Conservation (phyloP, 2,329 filamentous ascomycete species). For the Dryadomyces quercus-mongolicae region DNA sequence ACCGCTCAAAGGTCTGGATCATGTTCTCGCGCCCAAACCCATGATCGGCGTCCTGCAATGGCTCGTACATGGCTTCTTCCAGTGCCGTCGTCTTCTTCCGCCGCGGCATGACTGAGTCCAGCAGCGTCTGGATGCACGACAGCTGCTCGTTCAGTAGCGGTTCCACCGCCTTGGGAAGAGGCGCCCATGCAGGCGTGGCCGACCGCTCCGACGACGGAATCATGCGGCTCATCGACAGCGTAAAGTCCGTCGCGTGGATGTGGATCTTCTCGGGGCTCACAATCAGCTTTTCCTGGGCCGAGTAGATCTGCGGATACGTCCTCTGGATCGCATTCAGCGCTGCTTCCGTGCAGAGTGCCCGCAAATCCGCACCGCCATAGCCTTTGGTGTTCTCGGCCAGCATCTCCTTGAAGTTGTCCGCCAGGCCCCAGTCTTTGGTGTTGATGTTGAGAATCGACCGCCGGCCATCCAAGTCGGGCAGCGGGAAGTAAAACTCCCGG, state of each 20-base stretch:
- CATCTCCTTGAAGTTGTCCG: slow-evolving; percentile 66
- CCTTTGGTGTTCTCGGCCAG: slow-evolving; percentile 86
- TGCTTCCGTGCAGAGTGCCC: slow-evolving; percentile 90
- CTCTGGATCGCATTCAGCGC: slow-evolving; percentile 91
- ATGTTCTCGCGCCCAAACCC: slow-evolving; percentile 76
- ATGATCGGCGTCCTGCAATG: slow-evolving; percentile 67
- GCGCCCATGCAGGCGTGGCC: slow-evolving; percentile 69
- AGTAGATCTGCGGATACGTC: slow-evolving; percentile 93
- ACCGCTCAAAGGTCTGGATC: slow-evolving; percentile 69
- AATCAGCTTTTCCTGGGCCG: slow-evolving; percentile 75
- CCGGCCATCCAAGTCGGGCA: slow-evolving; percentile 70
- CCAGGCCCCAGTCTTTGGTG: slow-evolving; percentile 83
- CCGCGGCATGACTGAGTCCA: slow-evolving; percentile 70
- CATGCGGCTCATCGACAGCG: slow-evolving; percentile 93
- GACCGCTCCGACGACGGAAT: slow-evolving; percentile 90
- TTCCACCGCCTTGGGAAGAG: slow-evolving; percentile 67
- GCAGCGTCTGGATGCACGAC: slow-evolving; percentile 49
- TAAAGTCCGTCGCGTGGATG: slow-evolving; percentile 88
- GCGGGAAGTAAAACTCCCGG: slow-evolving; percentile 93
- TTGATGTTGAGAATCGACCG: slow-evolving; percentile 89
- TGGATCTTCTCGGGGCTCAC: slow-evolving; percentile 78
- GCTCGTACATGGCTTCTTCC: slow-evolving; percentile 87
- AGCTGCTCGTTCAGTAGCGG: slow-evolving; percentile 70
- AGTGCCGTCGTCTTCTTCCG: slow-evolving; percentile 80
- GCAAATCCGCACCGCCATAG: slow-evolving; percentile 82